These are phyloP conservation scores for Penicillium cosmopolitanum DNA, from an alignment of 495 filamentous ascomycete genomes.

Conservation along the genomic window DNA sequence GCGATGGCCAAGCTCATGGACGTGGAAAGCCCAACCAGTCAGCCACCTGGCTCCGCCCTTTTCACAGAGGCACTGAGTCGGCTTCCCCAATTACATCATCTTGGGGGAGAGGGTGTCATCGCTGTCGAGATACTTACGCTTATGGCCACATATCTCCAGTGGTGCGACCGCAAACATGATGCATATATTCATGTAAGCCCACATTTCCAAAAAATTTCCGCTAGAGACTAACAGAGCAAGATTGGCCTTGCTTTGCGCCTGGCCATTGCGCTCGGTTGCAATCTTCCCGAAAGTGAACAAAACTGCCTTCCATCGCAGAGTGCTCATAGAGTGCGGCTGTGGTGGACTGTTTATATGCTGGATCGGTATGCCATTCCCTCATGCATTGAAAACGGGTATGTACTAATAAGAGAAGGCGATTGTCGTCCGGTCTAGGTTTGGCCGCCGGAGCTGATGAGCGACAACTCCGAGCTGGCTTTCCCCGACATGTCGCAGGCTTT, in stretches of 20 bases:
- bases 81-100: conserved; percentile 22
- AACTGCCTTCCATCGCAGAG: conserved; percentile 23
- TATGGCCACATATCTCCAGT: conserved; percentile 29
- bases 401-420: conserved; percentile 14
- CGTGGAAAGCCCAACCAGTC: conserved; percentile 21
- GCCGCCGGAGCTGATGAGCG: conserved; percentile 31
- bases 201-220: not conserved
- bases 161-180: conserved; percentile 31
- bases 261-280: conserved; percentile 28
- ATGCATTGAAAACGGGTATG: no score
- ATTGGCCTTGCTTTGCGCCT: conserved; percentile 28
- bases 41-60: conserved; percentile 24
- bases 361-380: conserved; percentile 17
- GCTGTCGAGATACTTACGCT: conserved; percentile 27
- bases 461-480: conserved; percentile 21
- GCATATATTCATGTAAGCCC: conserved; percentile 27
- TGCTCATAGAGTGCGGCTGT: conserved; percentile 24
- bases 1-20: conserved; percentile 32
- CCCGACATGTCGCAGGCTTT: conserved; percentile 21
- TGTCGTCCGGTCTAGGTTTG: conserved; percentile 27
- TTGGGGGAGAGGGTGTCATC: conserved; percentile 26
- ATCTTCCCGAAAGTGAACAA: conserved; percentile 21
- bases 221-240: conserved; percentile 4
- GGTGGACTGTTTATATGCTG: conserved; percentile 35
- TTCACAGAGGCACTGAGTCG: conserved; percentile 28